Base-by-base conservation (phyloP, 345 rosid species). In the Erysimum cheiranthoides region DNA sequence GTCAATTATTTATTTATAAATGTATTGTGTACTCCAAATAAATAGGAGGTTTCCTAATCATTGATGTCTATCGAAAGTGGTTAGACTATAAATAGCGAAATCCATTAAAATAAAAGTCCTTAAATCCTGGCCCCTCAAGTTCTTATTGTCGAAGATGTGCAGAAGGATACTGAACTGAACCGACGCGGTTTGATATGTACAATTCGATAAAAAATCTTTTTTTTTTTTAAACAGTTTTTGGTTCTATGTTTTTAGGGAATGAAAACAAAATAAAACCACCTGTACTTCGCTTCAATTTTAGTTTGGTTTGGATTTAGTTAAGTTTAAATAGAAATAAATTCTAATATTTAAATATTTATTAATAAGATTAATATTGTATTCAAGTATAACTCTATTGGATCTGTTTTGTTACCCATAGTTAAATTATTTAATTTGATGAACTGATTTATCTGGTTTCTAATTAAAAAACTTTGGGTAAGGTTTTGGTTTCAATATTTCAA, bases 71-170 rank as follows among this genome's bases (percentile, higher is more conserved):
- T 43, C 54, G 14, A 21, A 73, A 63, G 71, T 53, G 10, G 62
- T 30, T 62, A 51, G 43, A 39, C 65, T 64, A n/a, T 53, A 18
- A 73, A 43, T 4, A 53, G 25, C 25, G 46, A 51, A 61, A 71
- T n/a, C 13, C 9, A 69, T 51, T n/a, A 5, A 4, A 14, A 28
- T 0, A 66, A 66, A 32, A 13, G 16, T 21, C 61, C 47, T 25
- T 9, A 27, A 10, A 13, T 21, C 42, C 5, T 18, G 9, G 14
- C 4, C 61, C 36, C n/a, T 8, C 16, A 13, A 3, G 53, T 38
- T 68, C 32, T 40, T 0, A 53, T 39, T 68, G 21, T 30, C 18
- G 11, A 39, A 40, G 51, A 42, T 61, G 49, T 61, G 32, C 43
- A 5, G 3, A 18, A 38, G 0, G 34, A 58, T 16, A 58, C 27